Base-by-base conservation (phyloP, 371 early-diverging fungal species). In the Mucor circinelloides region DNA sequence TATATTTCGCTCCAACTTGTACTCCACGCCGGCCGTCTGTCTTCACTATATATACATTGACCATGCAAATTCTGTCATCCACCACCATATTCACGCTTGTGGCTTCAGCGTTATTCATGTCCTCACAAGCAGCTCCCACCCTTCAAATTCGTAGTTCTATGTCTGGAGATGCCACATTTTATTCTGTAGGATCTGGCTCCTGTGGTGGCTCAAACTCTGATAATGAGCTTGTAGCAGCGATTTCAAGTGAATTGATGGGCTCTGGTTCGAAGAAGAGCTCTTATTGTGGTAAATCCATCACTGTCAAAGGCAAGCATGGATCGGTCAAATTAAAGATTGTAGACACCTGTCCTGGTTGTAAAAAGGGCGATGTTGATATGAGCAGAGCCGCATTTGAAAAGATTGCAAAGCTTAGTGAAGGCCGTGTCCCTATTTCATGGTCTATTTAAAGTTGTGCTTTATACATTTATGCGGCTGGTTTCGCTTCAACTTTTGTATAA, bases 281-380 rank as follows among this genome's bases (percentile, higher is more conserved):
- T 0, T 73, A 82, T 21, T 89, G 89, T 56, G 84, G 85, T 42
- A 75, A 81, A 66, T 19, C 36, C 9, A 73, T 82, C 27, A 77
- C 44, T 7, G 67, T 78, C 7, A 74, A 66, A 17, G 77, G 77
- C 19, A 68, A 72, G 1, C 63, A 62, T 31, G 78, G 79, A 9
- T 64, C 68, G 2, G 83, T 85, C 23, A 75, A 71, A 6, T 81
- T 79, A 27, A 80, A 27, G 1, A 73, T 85, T 13, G 78, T 84
- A 15, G 88, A 88, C 65, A 83, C 82, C 1, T 88, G 88, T 60
- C 85, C 84, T 13, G 66, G 57, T 1, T 88, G 88, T 66, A 28
- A 30, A 5, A 17, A 31, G 15, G 83, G 81, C 3, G 71, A 68
- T 68, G 28, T 88, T 17, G 87, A 71, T 55, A 30, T 71, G 31